A percentile compares a stretch with the other conserved stretches of the same genome.
phyloP scores from a whole-genome alignment of 306 rosid genomes.

The Acmispon strigosus region DNA sequence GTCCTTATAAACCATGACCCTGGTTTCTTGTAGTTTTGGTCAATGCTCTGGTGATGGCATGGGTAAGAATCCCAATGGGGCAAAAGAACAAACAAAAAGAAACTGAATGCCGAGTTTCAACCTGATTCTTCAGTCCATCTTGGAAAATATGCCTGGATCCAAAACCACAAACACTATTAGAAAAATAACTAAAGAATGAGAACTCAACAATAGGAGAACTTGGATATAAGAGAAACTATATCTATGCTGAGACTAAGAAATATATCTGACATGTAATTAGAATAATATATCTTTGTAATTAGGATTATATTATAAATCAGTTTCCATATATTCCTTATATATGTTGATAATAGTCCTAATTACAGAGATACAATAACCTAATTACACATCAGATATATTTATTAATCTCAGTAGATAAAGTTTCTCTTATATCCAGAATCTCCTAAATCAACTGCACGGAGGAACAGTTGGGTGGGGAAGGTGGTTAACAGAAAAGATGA shows the following conservation, averaged over 20 bases:
- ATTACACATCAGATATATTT: too few species aligned
- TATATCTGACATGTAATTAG: too few species aligned
- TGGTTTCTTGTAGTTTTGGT: slow-evolving; percentile 31
- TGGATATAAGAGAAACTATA: too few species aligned
- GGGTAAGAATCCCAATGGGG: slow-evolving; percentile 82
- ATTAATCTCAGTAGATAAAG: too few species aligned
- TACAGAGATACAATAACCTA: too few species aligned
- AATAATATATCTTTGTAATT: too few species aligned
- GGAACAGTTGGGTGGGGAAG: neutral
- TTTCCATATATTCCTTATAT: too few species aligned
- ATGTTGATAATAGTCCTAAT: too few species aligned
- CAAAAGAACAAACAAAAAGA: slow-evolving; percentile 84
- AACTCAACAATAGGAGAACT: neutral
- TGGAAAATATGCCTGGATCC: slow-evolving; percentile 65
- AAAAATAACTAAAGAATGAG: slow-evolving; percentile 12
- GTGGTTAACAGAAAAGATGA: neutral
- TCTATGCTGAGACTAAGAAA: too few species aligned
- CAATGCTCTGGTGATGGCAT: slow-evolving; percentile 72
- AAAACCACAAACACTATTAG: neutral
- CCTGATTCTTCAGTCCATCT: slow-evolving; percentile 63
- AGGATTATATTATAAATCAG: too few species aligned
- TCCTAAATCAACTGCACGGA: neutral
- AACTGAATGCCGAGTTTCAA: slow-evolving; percentile 85
- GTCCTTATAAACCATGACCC: slow-evolving; percentile 27
- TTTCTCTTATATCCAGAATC: too few species aligned